Evolutionary conservation across 2,329 filamentous ascomycete genomes (phyloP), one percentile per base, ranked within the genome.

Genomic region (Penicillium sp.): DNA sequence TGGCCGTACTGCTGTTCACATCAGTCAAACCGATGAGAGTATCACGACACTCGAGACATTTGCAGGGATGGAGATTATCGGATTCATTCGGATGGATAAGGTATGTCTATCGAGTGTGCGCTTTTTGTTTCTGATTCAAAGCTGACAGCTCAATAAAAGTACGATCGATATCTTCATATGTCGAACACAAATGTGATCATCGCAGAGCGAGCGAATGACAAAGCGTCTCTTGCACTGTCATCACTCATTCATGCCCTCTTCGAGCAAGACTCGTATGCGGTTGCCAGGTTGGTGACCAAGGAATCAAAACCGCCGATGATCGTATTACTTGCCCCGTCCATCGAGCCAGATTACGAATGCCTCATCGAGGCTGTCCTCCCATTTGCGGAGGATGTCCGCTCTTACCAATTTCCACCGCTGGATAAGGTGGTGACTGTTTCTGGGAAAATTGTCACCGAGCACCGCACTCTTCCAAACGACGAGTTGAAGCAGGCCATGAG

Each of bases 341-440:
- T 95, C 50, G 88, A 94, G 52, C 75, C 79, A 2, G 84, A 88
- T 26, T 82, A 88, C 55, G 90, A 96, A 66, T 91, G 88, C 58
- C 76, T 98, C 2, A 83, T 95, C 53, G 93, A 98, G 63, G 79
- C 94, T 1, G 89, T 93, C 33, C 75, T 97, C 5, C 93, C 93
- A 0, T 98, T 96, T 61, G 85, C 89, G 2, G 93, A 98, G 72
- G 93, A 98, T 63, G 77, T 96, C 41, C 82, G 93, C 33, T 79
- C 79, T n/a, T 97, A 96, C 66, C 85, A 84, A 49, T 98, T 98
- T 57, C 90, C 93, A 5, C 88, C 91, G 0, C 73, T 98, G 9
- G 90, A 95, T 64, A 86, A 82, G 52, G 85, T 97, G 27, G 73
- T 95, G 50, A 96, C 90, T 0, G 79, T 94, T n/a, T 89, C 84